These are phyloP conservation scores for Elongisporangium prolatum DNA, from an alignment of 352 stramenopile genomes.

Conservation along the genomic window DNA sequence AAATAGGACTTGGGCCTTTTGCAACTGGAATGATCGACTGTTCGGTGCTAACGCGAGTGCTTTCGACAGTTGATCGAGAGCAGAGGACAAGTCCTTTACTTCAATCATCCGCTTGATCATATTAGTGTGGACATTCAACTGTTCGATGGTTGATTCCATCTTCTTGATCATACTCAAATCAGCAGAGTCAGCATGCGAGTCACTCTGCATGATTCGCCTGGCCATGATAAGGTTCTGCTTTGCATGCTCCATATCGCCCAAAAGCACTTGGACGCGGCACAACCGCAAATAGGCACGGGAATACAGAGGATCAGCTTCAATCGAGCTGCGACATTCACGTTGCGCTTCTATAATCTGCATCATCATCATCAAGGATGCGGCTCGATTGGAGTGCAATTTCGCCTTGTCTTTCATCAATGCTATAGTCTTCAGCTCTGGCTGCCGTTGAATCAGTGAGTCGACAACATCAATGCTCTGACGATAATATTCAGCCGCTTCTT, in stretches of 20 bases:
- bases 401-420: constrained; percentile 67
- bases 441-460: constrained; percentile 26
- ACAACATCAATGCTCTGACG: constrained; percentile 49
- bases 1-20: constrained; percentile 62
- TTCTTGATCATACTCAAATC: constrained; percentile 47
- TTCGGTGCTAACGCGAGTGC: constrained; percentile 48
- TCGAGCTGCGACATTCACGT: constrained; percentile 57
- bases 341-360: constrained; percentile 65
- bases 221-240: constrained; percentile 46
- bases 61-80: constrained; percentile 39
- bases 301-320: constrained; percentile 63
- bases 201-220: constrained; percentile 27
- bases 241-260: constrained; percentile 49
- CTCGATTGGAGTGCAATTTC: constrained; percentile 76
- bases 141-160: constrained; percentile 45
- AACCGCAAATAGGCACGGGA: constrained; percentile 69
- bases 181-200: constrained; percentile 17
- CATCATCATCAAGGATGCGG: constrained; percentile 77
- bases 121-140: constrained; percentile 32
- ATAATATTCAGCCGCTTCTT: constrained; percentile 55
- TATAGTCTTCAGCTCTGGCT: constrained; percentile 25
- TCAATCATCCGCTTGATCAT: constrained; percentile 65
- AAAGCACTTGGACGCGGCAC: constrained; percentile 60
- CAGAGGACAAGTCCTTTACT: constrained; percentile 36
- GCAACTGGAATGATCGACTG: constrained; percentile 47